These are phyloP conservation scores for Berberis vulgaris DNA, from an alignment of 164 flowering plant genomes.

Conservation along the genomic window DNA sequence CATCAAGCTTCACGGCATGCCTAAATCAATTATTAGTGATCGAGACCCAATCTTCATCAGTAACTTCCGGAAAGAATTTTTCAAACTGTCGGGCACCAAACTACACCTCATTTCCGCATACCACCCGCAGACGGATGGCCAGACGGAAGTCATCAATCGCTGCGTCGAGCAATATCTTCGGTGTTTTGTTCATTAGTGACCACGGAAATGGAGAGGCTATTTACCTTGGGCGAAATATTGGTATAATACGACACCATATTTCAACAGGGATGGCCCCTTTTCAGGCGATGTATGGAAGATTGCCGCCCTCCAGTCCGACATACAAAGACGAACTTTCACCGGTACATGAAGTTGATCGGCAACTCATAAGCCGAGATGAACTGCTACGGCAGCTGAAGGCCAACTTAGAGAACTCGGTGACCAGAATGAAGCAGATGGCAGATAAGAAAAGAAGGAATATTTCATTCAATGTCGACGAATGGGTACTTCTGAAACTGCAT, in stretches of 20 bases:
- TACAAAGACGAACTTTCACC: no score
- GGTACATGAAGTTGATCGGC: no score
- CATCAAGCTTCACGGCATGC: neutral
- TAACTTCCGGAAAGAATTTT: neutral
- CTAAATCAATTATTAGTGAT: conserved; percentile 1
- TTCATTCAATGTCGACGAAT: no score
- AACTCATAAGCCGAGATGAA: no score
- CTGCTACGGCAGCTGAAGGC: no score
- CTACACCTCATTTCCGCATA: neutral
- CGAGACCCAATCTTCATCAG: neutral
- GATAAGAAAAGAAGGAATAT: no score
- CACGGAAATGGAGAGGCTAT: neutral
- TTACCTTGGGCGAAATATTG: neutral
- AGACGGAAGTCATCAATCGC: neutral
- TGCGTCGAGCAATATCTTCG: neutral
- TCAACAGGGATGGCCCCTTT: no score
- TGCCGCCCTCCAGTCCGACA: no score
- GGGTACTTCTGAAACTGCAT: no score
- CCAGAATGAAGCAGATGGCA: no score
- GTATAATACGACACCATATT: neutral
- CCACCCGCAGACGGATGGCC: neutral
- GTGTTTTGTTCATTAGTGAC: neutral
- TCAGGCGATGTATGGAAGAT: no score
- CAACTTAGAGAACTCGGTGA: no score
- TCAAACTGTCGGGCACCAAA: neutral